A percentile compares a stretch with the other conserved stretches of the same genome.
These are phyloP conservation scores for Hagleromyces aurorensis DNA, from an alignment of 805 yeast species.

Conservation along the genomic window DNA sequence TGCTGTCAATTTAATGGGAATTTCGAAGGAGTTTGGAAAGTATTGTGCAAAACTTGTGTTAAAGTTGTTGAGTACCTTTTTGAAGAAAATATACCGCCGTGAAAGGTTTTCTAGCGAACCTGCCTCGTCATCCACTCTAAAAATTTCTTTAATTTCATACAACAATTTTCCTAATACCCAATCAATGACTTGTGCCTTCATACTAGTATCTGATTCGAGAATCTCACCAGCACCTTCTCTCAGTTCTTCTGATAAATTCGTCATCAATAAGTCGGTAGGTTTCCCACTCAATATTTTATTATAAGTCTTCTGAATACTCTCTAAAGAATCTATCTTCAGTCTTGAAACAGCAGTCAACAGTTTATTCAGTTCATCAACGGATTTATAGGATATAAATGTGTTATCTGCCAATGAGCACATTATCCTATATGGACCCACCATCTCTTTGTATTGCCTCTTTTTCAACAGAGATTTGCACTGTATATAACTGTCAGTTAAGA, in stretches of 20 bases:
- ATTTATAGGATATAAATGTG: slow-evolving; percentile 55
- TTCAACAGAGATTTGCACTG: slow-evolving; percentile 16
- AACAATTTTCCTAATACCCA: slow-evolving; percentile 70
- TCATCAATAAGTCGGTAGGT: slow-evolving; percentile 8
- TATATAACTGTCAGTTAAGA: slow-evolving; percentile 48
- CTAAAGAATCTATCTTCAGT: slow-evolving; percentile 22
- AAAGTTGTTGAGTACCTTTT: slow-evolving; percentile 55
- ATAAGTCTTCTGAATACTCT: slow-evolving; percentile 17
- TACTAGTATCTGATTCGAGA: slow-evolving; percentile 52
- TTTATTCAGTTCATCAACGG: slow-evolving; percentile 54
- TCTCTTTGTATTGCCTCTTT: slow-evolving; percentile 15
- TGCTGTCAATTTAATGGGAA: slow-evolving; percentile 51
- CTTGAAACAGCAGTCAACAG: slow-evolving; percentile 24
- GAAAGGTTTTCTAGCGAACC: slow-evolving; percentile 84
- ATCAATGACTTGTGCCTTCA: slow-evolving; percentile 49
- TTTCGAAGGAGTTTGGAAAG: slow-evolving; percentile 70
- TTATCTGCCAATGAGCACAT: slow-evolving; percentile 29
- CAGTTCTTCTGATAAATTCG: slow-evolving; percentile 26
- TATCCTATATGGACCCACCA: slow-evolving; percentile 25
- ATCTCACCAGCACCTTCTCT: slow-evolving; percentile 60
- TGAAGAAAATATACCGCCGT: slow-evolving; percentile 75
- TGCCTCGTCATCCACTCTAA: slow-evolving; percentile 80
- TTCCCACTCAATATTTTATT: slow-evolving; percentile 12
- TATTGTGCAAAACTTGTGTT: slow-evolving; percentile 42
- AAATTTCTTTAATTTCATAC: slow-evolving; percentile 67